These are phyloP conservation scores for Amphicarpaea edgeworthii DNA, from an alignment of 306 rosid genomes.

Conservation along the genomic window DNA sequence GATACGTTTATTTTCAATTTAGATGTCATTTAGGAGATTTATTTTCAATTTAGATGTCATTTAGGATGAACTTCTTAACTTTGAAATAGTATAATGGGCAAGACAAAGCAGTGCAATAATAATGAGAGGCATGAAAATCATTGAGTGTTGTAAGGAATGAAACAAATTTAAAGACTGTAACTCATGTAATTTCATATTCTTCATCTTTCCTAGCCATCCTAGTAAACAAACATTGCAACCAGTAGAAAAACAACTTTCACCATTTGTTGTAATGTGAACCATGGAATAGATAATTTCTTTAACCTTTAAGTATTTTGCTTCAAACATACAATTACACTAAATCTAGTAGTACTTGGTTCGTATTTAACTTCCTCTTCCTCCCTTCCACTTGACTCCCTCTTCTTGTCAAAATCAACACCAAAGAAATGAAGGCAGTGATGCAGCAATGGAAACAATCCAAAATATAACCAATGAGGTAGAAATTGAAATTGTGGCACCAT, in stretches of 20 bases:
- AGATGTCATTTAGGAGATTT: not conserved
- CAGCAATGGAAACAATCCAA: not conserved
- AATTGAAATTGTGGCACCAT: not conserved
- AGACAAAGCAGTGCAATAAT: constrained; percentile 16
- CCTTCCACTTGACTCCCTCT: no score
- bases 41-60: not conserved
- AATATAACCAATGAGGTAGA: not conserved
- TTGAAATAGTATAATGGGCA: not conserved
- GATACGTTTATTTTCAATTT: not conserved
- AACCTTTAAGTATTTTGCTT: not conserved
- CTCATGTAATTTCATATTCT: constrained; percentile 31
- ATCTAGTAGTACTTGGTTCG: not conserved
- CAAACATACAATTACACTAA: not conserved
- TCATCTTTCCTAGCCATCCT: not conserved
- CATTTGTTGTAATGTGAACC: constrained; percentile 13
- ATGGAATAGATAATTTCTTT: constrained; percentile 27
- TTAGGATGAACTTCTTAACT: not conserved
- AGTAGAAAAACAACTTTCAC: no score
- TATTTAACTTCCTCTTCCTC: not conserved
- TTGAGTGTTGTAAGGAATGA: not conserved
- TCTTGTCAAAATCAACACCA: no score
- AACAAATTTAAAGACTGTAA: constrained; percentile 16
- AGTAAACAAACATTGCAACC: no score
- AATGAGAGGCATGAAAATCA: constrained; percentile 16
- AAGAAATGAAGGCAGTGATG: no score